These are phyloP conservation scores for Zasmidium cellare DNA, from an alignment of 2,329 filamentous ascomycete species.

Conservation along the genomic window DNA sequence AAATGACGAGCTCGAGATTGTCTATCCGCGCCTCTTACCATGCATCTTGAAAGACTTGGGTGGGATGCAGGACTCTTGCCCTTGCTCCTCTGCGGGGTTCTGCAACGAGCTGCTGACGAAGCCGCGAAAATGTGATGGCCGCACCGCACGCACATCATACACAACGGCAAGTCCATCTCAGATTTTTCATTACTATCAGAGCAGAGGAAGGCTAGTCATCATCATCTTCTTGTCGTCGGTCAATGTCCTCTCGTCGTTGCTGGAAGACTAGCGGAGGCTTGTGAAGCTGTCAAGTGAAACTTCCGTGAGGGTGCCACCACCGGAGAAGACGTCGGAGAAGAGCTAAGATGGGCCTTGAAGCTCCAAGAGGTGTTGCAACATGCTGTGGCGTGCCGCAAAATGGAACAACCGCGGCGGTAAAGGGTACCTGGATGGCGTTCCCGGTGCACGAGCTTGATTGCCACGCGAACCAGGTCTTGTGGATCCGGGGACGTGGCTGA, in stretches of 20 bases:
- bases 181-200: not conserved
- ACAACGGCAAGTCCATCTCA: not conserved
- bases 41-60: not conserved
- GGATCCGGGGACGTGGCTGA: conserved; percentile 4
- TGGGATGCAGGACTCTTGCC: not conserved
- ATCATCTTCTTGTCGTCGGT: not conserved
- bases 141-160: not conserved
- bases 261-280: not conserved
- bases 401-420: conserved; percentile 1
- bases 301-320: not conserved
- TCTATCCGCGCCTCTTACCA: not conserved
- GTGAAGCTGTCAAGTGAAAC: not conserved
- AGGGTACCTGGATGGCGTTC: conserved; percentile 10
- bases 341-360: not conserved
- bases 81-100: not conserved
- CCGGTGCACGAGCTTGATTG: conserved; percentile 12
- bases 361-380: not conserved
- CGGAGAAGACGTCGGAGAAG: not conserved
- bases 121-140: not conserved
- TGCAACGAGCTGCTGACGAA: not conserved
- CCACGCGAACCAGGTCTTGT: conserved; percentile 7
- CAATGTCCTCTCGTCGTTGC: not conserved
- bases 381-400: not conserved
- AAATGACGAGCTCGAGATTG: not conserved
- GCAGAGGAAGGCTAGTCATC: not conserved